Conservation (phyloP, 2,329 filamentous ascomycete species). For the Emmonsiellopsis sp. region DNA sequence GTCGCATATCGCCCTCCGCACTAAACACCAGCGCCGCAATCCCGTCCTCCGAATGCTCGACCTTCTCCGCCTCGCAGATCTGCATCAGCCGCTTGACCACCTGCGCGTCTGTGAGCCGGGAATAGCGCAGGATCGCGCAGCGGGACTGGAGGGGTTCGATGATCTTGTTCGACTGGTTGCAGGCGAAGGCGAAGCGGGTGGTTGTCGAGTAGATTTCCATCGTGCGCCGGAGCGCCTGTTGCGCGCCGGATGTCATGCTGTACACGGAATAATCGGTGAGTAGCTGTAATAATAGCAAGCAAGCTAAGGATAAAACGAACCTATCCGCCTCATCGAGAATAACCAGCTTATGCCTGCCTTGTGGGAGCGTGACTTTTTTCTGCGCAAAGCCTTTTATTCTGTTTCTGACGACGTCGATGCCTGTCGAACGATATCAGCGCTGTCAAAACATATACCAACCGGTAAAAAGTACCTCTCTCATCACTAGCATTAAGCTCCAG, state of each 20-base stretch:
- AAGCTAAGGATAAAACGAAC: conserved; percentile 18
- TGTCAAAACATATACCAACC: neutral
- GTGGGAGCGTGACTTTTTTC: conserved; percentile 92
- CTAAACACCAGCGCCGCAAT: conserved; percentile 94
- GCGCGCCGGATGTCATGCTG: conserved; percentile 89
- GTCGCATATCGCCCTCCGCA: conserved; percentile 96
- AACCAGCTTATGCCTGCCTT: conserved; percentile 87
- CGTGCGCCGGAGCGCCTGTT: conserved; percentile 86
- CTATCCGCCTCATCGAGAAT: conserved; percentile 97
- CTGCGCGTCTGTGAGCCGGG: conserved; percentile 83
- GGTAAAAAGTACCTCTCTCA: conserved; percentile 56
- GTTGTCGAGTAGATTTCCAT: conserved; percentile 99
- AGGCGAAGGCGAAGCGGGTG: conserved; percentile 93
- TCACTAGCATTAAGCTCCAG: conserved; percentile 94
- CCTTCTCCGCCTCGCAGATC: conserved; percentile 85
- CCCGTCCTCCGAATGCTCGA: conserved; percentile 85
- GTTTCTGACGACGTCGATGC: conserved; percentile 95
- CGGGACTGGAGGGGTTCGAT: conserved; percentile 97
- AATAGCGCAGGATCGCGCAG: conserved; percentile 91
- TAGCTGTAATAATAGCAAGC: neutral
- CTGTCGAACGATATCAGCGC: conserved; percentile 29
- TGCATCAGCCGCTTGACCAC: conserved; percentile 84
- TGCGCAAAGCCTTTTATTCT: conserved; percentile 97
- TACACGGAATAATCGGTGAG: neutral
- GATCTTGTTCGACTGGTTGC: conserved; percentile 98